phyloP scores from a whole-genome alignment of 75 land plant species.

The Picea glauca region DNA sequence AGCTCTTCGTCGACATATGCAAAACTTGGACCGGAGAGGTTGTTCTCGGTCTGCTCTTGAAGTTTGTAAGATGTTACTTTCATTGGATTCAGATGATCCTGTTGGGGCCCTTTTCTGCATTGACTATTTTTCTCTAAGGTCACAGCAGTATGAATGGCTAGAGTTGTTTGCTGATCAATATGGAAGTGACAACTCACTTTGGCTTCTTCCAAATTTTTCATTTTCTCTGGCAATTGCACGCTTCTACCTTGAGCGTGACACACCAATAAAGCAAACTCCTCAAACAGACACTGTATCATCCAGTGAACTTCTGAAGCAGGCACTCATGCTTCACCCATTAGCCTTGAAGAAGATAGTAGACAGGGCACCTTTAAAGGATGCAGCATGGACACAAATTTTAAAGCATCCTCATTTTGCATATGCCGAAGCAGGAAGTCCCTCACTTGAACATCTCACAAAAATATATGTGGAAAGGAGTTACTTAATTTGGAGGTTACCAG shows the following conservation, averaged over 20 bases:
- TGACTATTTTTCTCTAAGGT: conserved; percentile 89
- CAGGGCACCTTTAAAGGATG: conserved; percentile 90
- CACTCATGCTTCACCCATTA: conserved; percentile 91
- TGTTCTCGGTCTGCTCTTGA: conserved; percentile 96
- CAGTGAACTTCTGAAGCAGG: conserved; percentile 79
- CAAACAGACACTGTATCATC: conserved; percentile 42
- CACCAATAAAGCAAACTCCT: conserved; percentile 6
- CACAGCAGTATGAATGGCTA: conserved; percentile 87
- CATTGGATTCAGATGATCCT: conserved; percentile 90
- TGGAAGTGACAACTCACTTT: conserved; percentile 52
- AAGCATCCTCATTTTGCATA: conserved; percentile 56
- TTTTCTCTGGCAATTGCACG: conserved; percentile 81
- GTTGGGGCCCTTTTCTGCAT: conserved; percentile 82
- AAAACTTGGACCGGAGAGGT: conserved; percentile 88
- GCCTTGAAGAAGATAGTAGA: conserved; percentile 70
- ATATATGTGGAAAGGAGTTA: conserved; percentile 83
- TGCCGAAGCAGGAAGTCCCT: conserved; percentile 69
- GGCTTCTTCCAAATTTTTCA: conserved; percentile 88
- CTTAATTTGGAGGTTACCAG: conserved; percentile 89
- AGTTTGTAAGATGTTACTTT: conserved; percentile 87
- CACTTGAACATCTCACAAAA: conserved; percentile 82
- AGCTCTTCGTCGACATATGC: conserved; percentile 81
- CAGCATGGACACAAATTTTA: conserved; percentile 71
- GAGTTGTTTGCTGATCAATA: conserved; percentile 70
- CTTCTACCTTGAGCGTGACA: conserved; percentile 62